Evolutionary conservation across 257 asterid genomes (phyloP).

Genomic region (Misopates orontium): DNA sequence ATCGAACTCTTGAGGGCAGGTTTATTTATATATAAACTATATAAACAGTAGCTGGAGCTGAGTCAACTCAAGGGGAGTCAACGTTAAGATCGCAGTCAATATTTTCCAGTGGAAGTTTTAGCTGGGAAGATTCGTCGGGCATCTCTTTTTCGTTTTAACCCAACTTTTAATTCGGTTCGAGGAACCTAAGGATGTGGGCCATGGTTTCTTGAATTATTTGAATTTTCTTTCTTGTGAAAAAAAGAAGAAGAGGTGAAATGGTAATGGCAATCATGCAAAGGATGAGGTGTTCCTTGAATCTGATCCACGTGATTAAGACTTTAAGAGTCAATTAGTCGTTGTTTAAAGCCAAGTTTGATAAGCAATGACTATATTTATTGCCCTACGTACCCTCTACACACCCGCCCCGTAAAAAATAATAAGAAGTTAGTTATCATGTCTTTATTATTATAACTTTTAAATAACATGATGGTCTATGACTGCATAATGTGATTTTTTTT

Average conservation of each 20-base stretch:
- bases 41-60: neutral
- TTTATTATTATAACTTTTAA: too few relatives aligned
- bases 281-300: neutral
- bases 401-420: too few relatives aligned
- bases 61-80: conserved; percentile 36
- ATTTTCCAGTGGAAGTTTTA: neutral
- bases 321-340: neutral
- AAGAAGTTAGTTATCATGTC: too few relatives aligned
- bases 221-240: too few relatives aligned
- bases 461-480: too few relatives aligned
- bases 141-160: too few relatives aligned
- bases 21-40: conserved; percentile 23
- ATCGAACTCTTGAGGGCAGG: neutral
- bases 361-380: too few relatives aligned
- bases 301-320: conserved; percentile 10
- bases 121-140: conserved; percentile 28
- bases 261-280: neutral
- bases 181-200: neutral
- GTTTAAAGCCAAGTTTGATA: too few relatives aligned
- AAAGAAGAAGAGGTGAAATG: too few relatives aligned
- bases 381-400: too few relatives aligned
- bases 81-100: neutral
- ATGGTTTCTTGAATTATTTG: neutral
- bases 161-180: too few relatives aligned
- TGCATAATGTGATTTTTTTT: too few relatives aligned